A percentile compares a stretch with the other conserved stretches of the same genome.
phyloP scores from a whole-genome alignment of 768 basidiomycete species.

The Termitomyces sp. region DNA sequence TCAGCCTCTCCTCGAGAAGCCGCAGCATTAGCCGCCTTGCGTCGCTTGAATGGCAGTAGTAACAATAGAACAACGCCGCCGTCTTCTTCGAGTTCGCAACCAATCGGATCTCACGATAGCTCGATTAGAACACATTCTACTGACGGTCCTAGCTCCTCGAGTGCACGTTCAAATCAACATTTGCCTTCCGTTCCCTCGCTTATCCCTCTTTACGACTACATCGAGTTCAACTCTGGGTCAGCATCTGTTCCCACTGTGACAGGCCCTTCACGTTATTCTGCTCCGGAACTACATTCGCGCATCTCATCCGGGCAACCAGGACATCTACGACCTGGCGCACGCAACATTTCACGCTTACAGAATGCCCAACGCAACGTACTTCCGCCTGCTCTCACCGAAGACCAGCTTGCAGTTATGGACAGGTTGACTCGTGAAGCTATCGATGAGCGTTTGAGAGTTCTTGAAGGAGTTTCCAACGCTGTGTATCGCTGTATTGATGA shows the following conservation, averaged over 20 bases:
- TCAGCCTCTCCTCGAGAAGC: constrained; percentile 30
- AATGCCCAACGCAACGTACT: constrained; percentile 17
- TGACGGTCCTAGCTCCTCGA: neutral
- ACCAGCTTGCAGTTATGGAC: constrained; percentile 63
- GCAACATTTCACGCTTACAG: neutral
- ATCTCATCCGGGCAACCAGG: neutral
- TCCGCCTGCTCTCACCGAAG: constrained; percentile 47
- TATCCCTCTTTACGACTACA: constrained; percentile 27
- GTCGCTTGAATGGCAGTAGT: constrained; percentile 30
- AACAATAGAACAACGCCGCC: constrained; percentile 11
- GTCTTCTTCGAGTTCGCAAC: neutral
- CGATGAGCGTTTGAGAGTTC: constrained; percentile 73
- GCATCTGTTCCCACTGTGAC: neutral
- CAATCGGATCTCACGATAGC: neutral
- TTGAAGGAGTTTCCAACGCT: constrained; percentile 72
- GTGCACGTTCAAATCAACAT: constrained; percentile 5
- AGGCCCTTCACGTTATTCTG: neutral
- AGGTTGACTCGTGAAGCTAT: constrained; percentile 71
- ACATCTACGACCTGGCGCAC: constrained; percentile 4
- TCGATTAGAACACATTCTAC: neutral
- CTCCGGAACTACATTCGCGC: constrained; percentile 1
- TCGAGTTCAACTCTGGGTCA: constrained; percentile 3
- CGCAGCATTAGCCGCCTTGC: constrained; percentile 64
- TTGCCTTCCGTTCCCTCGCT: constrained; percentile 18
- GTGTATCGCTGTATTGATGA: constrained; percentile 77